Base-by-base conservation (phyloP, 805 yeast genomes). In the Hanseniaspora meyeri region DNA sequence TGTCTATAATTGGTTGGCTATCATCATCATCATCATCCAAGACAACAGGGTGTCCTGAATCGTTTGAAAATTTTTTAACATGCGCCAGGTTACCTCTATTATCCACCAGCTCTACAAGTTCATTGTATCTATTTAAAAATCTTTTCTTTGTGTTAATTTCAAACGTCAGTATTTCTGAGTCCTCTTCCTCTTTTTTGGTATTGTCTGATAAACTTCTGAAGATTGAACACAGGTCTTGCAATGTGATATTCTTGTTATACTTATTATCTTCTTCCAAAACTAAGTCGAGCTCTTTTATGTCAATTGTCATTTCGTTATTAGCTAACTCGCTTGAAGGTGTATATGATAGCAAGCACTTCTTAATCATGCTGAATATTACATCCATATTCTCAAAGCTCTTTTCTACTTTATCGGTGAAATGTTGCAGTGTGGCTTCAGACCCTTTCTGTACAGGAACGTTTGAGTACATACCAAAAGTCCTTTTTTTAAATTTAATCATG, bases 91-190 rank as follows among this genome's bases (percentile, higher is more conserved):
- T 65, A 2, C 70, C 71, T 34, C 59, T 55, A 46, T 66, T 66
- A 39, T 67, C 69, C 7, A 70, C 64, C 36, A 68, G 43, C 51
- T 69, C 72, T 1, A 69, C 71, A 32, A 69, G 51, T 0, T 66
- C 62, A 49, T 69, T 69, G 55, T 65, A 69, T 19, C 72, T 64
- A 2, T 67, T 62, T 1, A 68, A 68, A 62, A 69, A 69, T 29
- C 72, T 61, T 14, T 63, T 64, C 40, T 65, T 63, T 17, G 63
- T 58, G 3, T 50, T 53, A 1, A 68, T 57, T 10, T 50, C 51
- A 7, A 60, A 63, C 14, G 58, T 59, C 38, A 69, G 37, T 38
- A 55, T 57, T 9, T 14, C 36, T 17, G 29, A 11, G 29, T 49
- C 39, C 17, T 43, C 57, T 7, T 43, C 49, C 1, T 29, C n/a